Percentiles rank a stretch among this genome's conserved stretches.
Conservation (phyloP, 495 filamentous ascomycete species). For the Daldinia concentrica region DNA sequence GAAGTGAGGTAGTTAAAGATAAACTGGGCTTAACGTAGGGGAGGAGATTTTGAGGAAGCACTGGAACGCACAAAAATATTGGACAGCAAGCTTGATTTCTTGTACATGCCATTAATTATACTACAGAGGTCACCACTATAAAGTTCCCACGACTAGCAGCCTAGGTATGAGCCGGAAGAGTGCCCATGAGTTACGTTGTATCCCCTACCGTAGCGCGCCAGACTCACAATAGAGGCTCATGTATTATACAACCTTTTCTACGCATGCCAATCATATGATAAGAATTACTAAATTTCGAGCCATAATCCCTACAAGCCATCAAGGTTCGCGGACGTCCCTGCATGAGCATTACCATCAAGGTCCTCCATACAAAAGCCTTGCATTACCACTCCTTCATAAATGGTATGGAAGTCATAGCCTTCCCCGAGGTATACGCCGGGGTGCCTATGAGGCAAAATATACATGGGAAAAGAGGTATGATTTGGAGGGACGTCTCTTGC, state of each 20-base stretch:
- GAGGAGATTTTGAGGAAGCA: too few species aligned
- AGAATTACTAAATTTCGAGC: background rate
- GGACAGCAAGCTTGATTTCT: too few species aligned
- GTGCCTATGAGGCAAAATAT: background rate
- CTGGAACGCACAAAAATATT: too few species aligned
- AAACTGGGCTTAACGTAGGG: background rate
- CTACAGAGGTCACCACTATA: too few species aligned
- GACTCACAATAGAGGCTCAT: background rate
- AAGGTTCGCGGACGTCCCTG: constrained; percentile 20
- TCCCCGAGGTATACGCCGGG: background rate
- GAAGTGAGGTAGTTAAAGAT: background rate
- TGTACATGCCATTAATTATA: too few species aligned
- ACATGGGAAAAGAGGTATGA: background rate
- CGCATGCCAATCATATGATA: background rate
- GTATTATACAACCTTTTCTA: background rate
- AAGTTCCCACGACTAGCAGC: too few species aligned
- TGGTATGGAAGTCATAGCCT: background rate
- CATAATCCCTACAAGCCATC: constrained; percentile 17
- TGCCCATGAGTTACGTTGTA: too few species aligned
- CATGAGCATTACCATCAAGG: constrained; percentile 24
- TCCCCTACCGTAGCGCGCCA: background rate
- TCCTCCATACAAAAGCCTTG: constrained; percentile 1
- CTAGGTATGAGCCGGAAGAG: too few species aligned
- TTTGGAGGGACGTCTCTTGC: background rate
- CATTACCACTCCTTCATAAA: background rate